phyloP scores from a whole-genome alignment of 2,329 filamentous ascomycete species.

The Fusarium drepaniforme region DNA sequence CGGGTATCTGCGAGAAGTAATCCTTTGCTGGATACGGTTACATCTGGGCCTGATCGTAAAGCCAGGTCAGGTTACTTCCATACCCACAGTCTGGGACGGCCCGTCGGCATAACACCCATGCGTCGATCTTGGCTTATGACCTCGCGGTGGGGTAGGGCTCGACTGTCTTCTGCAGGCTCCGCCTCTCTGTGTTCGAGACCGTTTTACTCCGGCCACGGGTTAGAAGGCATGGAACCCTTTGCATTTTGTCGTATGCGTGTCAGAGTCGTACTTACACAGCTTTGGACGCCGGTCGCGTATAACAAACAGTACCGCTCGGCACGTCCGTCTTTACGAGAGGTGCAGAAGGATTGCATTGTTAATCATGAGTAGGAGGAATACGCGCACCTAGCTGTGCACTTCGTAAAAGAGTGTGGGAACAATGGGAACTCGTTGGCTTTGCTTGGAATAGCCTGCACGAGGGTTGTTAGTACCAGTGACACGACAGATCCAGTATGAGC shows the following conservation, averaged over 20 bases:
- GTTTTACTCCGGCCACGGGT: background rate
- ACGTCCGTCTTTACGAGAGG: background rate
- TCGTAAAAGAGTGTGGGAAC: background rate
- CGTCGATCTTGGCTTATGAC: background rate
- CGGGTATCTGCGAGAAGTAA: background rate
- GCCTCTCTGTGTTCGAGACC: background rate
- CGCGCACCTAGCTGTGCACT: background rate
- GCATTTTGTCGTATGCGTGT: background rate
- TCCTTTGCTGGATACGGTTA: background rate
- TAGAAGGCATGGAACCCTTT: background rate
- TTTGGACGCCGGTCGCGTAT: background rate
- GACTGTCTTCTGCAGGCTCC: background rate
- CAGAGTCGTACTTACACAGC: background rate
- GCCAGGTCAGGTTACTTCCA: background rate
- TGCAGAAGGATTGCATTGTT: background rate
- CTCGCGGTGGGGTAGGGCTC: background rate
- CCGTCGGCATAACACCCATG: background rate
- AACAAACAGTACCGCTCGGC: background rate
- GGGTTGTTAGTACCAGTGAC: background rate
- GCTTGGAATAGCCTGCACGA: background rate
- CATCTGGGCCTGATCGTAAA: background rate
- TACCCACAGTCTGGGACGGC: background rate
- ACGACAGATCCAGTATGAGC: too few species aligned
- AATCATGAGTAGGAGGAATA: background rate
- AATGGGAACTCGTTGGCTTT: background rate